Percentiles rank a stretch among this genome's conserved stretches.
phyloP scores from a whole-genome alignment of 768 basidiomycete species.

The Brasilioporus rufonigricans region DNA sequence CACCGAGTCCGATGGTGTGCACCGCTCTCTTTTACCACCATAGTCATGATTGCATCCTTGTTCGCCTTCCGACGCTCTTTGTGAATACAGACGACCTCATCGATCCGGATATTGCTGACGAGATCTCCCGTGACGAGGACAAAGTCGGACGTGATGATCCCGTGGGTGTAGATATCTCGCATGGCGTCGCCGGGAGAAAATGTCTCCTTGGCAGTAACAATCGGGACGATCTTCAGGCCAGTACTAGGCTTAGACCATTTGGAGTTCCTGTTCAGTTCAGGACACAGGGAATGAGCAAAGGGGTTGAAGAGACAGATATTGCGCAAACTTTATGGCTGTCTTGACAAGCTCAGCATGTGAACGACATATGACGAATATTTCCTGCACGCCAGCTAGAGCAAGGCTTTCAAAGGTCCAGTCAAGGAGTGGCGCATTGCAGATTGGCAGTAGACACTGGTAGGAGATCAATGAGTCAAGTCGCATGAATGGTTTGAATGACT shows the following conservation, averaged over 20 bases:
- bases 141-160: conserved; percentile 87
- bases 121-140: conserved; percentile 90
- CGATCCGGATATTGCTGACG: conserved; percentile 89
- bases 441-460: conserved; percentile 80
- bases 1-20: conserved; percentile 71
- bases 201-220: conserved; percentile 82
- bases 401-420: conserved; percentile 98
- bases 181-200: conserved; percentile 90
- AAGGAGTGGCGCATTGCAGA: conserved; percentile 90
- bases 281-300: conserved; percentile 7
- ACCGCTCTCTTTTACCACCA: conserved; percentile 84
- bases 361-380: conserved; percentile 93
- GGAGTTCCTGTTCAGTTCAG: conserved; percentile 52
- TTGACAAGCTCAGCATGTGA: conserved; percentile 88
- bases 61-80: conserved; percentile 83
- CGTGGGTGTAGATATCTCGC: conserved; percentile 91
- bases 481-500: conserved; percentile 28
- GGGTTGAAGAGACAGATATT: conserved; percentile 9
- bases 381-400: conserved; percentile 91
- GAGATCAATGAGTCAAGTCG: conserved; percentile 16
- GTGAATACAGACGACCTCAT: conserved; percentile 85
- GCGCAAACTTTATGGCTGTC: conserved; percentile 71
- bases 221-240: conserved; percentile 79
- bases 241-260: conserved; percentile 82
- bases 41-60: conserved; percentile 95